Evolutionary conservation across 164 flowering plant species (phyloP).

Genomic region (Chloranthus sessilifolius): DNA sequence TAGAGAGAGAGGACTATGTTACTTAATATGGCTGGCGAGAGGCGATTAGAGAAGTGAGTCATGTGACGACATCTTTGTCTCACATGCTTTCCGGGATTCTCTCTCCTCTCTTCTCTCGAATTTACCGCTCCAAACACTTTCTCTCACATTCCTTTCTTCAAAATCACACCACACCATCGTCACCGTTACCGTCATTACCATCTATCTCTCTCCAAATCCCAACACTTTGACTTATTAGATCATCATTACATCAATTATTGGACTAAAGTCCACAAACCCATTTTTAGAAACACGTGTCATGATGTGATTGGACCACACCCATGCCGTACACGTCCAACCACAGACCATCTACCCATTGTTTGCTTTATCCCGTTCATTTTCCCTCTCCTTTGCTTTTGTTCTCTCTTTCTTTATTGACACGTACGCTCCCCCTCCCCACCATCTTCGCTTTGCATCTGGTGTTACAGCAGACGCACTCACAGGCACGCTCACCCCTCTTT

Average conservation of each 20-base stretch:
- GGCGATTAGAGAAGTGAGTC: constrained; percentile 4
- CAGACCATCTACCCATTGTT: constrained; percentile 6
- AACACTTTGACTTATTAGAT: constrained; percentile 15
- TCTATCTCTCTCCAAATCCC: constrained; percentile 6
- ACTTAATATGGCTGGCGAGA: not conserved
- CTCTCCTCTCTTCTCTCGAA: constrained; percentile 9
- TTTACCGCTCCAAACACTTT: constrained; percentile 1
- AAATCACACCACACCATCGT: not conserved
- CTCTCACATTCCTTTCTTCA: constrained; percentile 11
- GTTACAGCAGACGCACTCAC: no score
- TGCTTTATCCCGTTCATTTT: constrained; percentile 5
- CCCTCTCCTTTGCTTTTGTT: not conserved
- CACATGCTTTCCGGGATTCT: constrained; percentile 30
- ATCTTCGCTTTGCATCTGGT: not conserved
- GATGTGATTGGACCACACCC: not conserved
- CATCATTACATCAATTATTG: constrained; percentile 28
- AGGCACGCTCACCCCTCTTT: no score
- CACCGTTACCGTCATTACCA: no score
- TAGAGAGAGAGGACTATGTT: not conserved
- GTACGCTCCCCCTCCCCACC: not conserved
- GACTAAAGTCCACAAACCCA: constrained; percentile 7
- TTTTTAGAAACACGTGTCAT: not conserved
- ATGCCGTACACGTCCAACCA: not conserved
- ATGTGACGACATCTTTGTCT: constrained; percentile 18
- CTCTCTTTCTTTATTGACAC: not conserved